phyloP scores from a whole-genome alignment of 139 green algal species.

The Chlorella sorokiniana region DNA sequence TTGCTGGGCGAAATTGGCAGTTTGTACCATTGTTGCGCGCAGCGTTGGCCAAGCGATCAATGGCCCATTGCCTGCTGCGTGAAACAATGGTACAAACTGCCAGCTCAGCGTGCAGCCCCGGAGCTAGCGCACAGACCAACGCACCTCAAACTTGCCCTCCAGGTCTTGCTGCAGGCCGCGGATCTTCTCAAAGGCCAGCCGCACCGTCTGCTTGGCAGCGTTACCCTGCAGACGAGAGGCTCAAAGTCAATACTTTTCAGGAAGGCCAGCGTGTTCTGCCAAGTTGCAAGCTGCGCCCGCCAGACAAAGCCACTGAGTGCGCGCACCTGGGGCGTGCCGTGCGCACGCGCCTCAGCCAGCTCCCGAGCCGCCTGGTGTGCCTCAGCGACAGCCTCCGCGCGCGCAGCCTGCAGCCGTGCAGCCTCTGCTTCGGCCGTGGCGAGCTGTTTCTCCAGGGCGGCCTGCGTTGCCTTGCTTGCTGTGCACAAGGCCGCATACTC shows the following conservation, averaged over 20 bases:
- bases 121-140: neutral
- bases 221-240: neutral
- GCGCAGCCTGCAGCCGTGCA: neutral
- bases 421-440: neutral
- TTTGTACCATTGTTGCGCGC: no score
- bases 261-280: no score
- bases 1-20: no score
- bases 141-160: neutral
- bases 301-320: neutral
- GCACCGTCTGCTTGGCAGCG: constrained; percentile 6
- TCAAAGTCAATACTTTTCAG: no score
- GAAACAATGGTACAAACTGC: no score
- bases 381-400: neutral
- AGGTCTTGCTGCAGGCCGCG: neutral
- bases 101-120: no score
- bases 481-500: constrained; percentile 19
- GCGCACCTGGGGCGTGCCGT: neutral
- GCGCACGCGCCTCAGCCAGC: neutral
- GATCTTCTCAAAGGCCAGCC: constrained; percentile 16
- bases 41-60: no score
- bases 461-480: neutral
- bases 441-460: neutral
- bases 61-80: no score
- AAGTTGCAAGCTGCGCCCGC: no score
- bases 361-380: neutral